Evolutionary conservation across 1,284 basidiomycete species (phyloP), one percentile per base, ranked within the genome.

Genomic region (Wallemia ichthyophaga): DNA sequence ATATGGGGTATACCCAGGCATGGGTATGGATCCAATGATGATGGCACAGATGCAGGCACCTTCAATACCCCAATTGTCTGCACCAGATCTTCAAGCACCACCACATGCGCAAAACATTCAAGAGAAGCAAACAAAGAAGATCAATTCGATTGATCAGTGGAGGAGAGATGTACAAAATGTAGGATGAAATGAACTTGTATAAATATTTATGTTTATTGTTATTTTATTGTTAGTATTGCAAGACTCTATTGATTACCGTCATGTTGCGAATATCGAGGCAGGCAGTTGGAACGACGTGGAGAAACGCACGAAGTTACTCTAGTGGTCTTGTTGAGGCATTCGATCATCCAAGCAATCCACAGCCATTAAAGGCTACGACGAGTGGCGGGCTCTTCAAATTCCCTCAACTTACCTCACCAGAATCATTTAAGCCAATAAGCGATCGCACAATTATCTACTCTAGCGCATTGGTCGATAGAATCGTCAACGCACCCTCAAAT

Each of bases 311-410:
- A 11, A 17, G 37, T 21, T 48, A 48, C 37, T 48, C 37, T 3
- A 48, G 37, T 19, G n/a, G 37, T 48, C 73, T 85, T 62, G 73
- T 79, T 60, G 71, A 76, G n/a, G 74, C 82, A 62, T 84, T 84
- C 68, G 82, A 85, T 69, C 73, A 74, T 33, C 80, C 81, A 2
- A 67, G 28, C 67, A 67, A 61, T 67, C 68, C 62, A 60, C 68
- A 56, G 2, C 71, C 73, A 9, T 69, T 73, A 2, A 69, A 74
- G 31, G 69, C 73, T 19, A 27, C 32, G 25, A 56, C 26, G 2
- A 67, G 73, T 13, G 79, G 80, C 1, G 83, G 84, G n/a, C 73
- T 86, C 28, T 86, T 86, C 65, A 77, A 77, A 21, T 81, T 85
- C 63, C 71, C 74, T 1, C 70, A 73, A 25, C 73, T 86, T 57